Conservation (phyloP, 176 grass and related monocot species). For the Bolboschoenus planiculmis region DNA sequence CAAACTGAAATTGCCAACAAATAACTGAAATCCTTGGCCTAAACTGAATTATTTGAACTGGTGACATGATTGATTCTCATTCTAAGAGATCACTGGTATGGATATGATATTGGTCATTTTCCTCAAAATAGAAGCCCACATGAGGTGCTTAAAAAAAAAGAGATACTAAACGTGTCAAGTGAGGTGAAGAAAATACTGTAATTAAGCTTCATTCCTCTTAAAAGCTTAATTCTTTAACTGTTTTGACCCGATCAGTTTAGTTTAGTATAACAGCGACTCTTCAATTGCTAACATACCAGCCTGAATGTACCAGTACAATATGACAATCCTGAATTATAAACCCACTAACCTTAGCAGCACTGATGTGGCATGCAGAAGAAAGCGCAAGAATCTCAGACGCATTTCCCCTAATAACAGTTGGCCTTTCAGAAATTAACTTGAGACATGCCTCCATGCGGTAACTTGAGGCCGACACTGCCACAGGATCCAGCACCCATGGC, state of each 20-base stretch:
- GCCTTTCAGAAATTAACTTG: conserved; percentile 41
- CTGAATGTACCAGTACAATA: conserved; percentile 3
- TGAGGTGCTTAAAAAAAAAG: too few species aligned
- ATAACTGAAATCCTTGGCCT: too few species aligned
- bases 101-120: background rate
- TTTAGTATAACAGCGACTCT: background rate
- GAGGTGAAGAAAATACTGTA: background rate
- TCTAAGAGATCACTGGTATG: background rate
- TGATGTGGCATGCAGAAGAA: conserved; percentile 28
- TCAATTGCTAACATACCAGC: background rate
- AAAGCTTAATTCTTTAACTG: background rate
- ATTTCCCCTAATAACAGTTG: conserved; percentile 69
- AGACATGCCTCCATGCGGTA: conserved; percentile 81
- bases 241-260: background rate
- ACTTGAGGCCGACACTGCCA: conserved; percentile 52
- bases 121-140: background rate
- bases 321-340: background rate
- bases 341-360: conserved; percentile 47
- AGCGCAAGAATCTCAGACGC: conserved; percentile 85
- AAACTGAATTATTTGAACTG: background rate
- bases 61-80: background rate
- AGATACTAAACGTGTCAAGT: background rate
- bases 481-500: conserved; percentile 86
- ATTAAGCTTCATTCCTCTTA: background rate
- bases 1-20: background rate